phyloP scores from a whole-genome alignment of 2,329 filamentous ascomycete genomes.

The Annulohypoxylon truncatum region DNA sequence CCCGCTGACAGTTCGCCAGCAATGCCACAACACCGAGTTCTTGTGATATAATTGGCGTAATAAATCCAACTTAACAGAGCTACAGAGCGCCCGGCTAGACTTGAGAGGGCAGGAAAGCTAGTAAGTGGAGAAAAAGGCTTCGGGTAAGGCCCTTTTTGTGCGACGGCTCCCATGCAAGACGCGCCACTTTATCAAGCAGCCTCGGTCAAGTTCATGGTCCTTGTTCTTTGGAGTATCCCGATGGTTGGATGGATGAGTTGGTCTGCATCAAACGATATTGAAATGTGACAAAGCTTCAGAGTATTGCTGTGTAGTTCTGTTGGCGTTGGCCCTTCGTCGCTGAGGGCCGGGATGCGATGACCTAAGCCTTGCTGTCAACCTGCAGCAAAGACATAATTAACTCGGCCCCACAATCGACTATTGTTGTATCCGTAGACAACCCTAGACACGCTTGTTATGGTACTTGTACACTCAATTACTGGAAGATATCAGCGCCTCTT shows the following conservation, averaged over 20 bases:
- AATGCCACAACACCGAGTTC: slow-evolving; percentile 24
- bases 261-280: slow-evolving; percentile 28
- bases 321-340: slow-evolving; percentile 16
- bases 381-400: slow-evolving; percentile 21
- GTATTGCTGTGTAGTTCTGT: slow-evolving; percentile 22
- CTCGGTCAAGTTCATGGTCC: slow-evolving; percentile 34
- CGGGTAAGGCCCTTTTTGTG: slow-evolving; percentile 48
- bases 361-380: slow-evolving; percentile 22
- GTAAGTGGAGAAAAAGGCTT: slow-evolving; percentile 42
- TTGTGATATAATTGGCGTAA: slow-evolving; percentile 27
- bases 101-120: slow-evolving; percentile 40
- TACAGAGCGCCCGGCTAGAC: slow-evolving; percentile 37
- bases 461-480: background rate
- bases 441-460: background rate
- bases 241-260: slow-evolving; percentile 30
- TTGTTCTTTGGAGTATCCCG: slow-evolving; percentile 19
- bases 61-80: slow-evolving; percentile 26
- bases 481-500: background rate
- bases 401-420: slow-evolving; percentile 1
- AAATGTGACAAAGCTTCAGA: slow-evolving; percentile 36
- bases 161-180: slow-evolving; percentile 41
- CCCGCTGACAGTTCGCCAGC: slow-evolving; percentile 41
- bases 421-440: slow-evolving; percentile 2
- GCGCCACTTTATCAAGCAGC: slow-evolving; percentile 37
- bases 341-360: slow-evolving; percentile 22